Evolutionary conservation across 2,329 filamentous ascomycete genomes (phyloP).

Genomic region (Tolypocladium album): DNA sequence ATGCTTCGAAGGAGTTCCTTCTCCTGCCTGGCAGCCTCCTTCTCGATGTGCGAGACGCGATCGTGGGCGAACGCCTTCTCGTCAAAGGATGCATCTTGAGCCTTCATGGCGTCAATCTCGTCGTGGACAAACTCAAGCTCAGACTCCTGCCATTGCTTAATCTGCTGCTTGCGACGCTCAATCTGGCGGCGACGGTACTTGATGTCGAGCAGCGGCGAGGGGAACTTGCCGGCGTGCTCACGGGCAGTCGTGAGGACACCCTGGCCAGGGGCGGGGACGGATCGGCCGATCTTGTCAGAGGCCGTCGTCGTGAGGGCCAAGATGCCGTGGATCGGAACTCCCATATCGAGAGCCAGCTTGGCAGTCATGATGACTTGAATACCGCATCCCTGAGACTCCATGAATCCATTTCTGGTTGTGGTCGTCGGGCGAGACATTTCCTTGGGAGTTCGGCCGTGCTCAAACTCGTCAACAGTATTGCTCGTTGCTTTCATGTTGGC

Average conservation of each 20-base stretch:
- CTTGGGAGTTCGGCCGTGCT: slow-evolving; percentile 83
- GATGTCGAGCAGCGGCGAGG: slow-evolving; percentile 91
- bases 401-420: slow-evolving; percentile 94
- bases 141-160: slow-evolving; percentile 93
- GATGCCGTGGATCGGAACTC: slow-evolving; percentile 93
- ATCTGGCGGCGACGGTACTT: slow-evolving; percentile 95
- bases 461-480: slow-evolving; percentile 94
- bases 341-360: slow-evolving; percentile 93
- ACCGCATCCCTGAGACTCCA: slow-evolving; percentile 98
- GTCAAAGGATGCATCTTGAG: slow-evolving; percentile 62
- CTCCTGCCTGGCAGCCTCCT: slow-evolving; percentile 75
- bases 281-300: slow-evolving; percentile 98
- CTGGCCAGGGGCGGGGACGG: slow-evolving; percentile 90
- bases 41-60: slow-evolving; percentile 76
- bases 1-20: slow-evolving; percentile 87
- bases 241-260: slow-evolving; percentile 94
- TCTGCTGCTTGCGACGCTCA: slow-evolving; percentile 84
- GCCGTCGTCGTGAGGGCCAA: slow-evolving; percentile 89
- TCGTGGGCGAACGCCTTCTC: slow-evolving; percentile 80
- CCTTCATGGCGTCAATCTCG: slow-evolving; percentile 84
- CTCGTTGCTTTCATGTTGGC: slow-evolving; percentile 99
- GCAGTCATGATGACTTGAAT: slow-evolving; percentile 98
- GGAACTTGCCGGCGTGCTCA: slow-evolving; percentile 83
- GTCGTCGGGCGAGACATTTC: slow-evolving; percentile 98
- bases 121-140: slow-evolving; percentile 89